Conservation (phyloP, 2,329 filamentous ascomycete species). For the Trichoderma breve region DNA sequence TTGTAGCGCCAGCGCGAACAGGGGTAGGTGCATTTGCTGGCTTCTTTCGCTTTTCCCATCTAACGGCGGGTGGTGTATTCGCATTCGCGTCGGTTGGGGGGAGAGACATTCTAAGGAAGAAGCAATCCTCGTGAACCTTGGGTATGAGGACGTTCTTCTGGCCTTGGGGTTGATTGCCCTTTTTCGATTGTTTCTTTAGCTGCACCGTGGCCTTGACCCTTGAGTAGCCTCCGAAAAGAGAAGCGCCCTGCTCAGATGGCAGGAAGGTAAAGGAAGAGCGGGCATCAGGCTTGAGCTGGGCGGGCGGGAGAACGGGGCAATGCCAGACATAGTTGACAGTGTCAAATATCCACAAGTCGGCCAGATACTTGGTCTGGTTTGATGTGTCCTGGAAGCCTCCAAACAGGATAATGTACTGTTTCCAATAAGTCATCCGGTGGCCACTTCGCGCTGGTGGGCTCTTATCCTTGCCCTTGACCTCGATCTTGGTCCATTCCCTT, state of each 20-base stretch:
- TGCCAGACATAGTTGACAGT: slow-evolving; percentile 84
- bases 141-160: slow-evolving; percentile 77
- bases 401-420: slow-evolving; percentile 94
- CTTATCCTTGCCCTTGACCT: slow-evolving; percentile 73
- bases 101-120: slow-evolving; percentile 79
- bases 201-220: slow-evolving; percentile 73
- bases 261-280: slow-evolving; percentile 89
- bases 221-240: slow-evolving; percentile 91
- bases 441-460: slow-evolving; percentile 82
- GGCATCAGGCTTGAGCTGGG: slow-evolving; percentile 83
- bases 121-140: slow-evolving; percentile 91
- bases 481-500: slow-evolving; percentile 88
- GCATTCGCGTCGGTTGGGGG: slow-evolving; percentile 65
- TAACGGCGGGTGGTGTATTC: slow-evolving; percentile 66
- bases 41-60: slow-evolving; percentile 92
- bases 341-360: slow-evolving; percentile 95
- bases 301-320: slow-evolving; percentile 69
- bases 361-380: slow-evolving; percentile 88
- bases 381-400: slow-evolving; percentile 97
- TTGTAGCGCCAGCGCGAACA: slow-evolving; percentile 81
- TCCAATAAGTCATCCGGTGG: slow-evolving; percentile 94
- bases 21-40: slow-evolving; percentile 87
- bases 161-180: slow-evolving; percentile 57
- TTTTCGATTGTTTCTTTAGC: slow-evolving; percentile 57
- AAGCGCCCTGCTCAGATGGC: slow-evolving; percentile 85